Conservation (phyloP, 176 grass and related monocot species). For the Eremochloa ophiuroides region DNA sequence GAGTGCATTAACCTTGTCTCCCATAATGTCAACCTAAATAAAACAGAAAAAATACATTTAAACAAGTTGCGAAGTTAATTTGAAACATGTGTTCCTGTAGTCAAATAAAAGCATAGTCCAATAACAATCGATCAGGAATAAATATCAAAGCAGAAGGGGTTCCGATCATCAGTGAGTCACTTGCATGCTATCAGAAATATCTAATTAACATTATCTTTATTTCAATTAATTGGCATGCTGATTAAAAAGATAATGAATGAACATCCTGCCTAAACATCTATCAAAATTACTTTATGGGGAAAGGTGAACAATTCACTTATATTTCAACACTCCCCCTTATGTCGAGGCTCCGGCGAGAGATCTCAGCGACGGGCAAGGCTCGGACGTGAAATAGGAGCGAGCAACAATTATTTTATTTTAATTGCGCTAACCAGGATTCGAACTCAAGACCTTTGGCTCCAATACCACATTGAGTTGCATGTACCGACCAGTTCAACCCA, state of each 20-base stretch:
- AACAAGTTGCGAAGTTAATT: neutral
- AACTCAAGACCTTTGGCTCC: no score
- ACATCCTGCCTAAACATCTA: neutral
- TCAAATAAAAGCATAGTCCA: neutral
- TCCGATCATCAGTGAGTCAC: slow-evolving; percentile 6
- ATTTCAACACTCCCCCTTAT: no score
- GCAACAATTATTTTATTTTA: no score
- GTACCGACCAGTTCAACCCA: no score
- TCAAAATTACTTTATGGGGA: neutral
- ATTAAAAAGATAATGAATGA: neutral
- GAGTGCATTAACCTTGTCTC: slow-evolving; percentile 75
- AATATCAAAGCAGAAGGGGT: neutral
- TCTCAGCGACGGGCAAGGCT: no score
- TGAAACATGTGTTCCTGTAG: neutral
- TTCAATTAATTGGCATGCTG: neutral
- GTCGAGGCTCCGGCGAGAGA: no score
- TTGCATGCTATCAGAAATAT: neutral
- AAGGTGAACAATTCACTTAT: no score
- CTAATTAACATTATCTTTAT: neutral
- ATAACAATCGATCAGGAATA: neutral
- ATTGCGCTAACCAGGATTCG: no score
- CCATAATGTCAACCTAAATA: slow-evolving; percentile 71
- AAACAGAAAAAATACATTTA: slow-evolving; percentile 20
- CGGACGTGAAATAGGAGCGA: no score
- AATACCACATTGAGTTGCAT: no score